Evolutionary conservation across 495 filamentous ascomycete species (phyloP).

Genomic region (Penicillium macrosclerotiorum): DNA sequence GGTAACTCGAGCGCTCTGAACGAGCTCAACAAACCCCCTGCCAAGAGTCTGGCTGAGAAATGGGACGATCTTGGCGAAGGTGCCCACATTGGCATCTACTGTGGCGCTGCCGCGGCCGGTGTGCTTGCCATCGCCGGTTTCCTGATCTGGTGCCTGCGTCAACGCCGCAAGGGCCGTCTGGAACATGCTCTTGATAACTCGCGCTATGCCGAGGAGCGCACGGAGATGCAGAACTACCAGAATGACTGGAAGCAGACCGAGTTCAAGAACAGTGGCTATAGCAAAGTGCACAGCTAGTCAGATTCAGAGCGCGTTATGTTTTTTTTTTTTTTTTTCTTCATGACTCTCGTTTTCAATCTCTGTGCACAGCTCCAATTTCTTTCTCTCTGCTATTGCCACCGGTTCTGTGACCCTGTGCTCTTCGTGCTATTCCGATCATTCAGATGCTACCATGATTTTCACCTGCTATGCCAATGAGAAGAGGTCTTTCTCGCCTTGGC

Average conservation of each 20-base stretch:
- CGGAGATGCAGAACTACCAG: slow-evolving; percentile 61
- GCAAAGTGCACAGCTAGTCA: slow-evolving; percentile 29
- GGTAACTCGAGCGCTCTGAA: slow-evolving; percentile 58
- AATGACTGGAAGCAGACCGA: slow-evolving; percentile 40
- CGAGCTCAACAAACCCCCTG: slow-evolving; percentile 27
- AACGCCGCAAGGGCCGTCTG: slow-evolving; percentile 61
- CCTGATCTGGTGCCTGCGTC: slow-evolving; percentile 61
- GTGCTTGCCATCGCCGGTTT: slow-evolving; percentile 48
- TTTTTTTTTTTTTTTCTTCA: background rate
- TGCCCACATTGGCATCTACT: slow-evolving; percentile 61
- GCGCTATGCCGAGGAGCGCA: slow-evolving; percentile 55
- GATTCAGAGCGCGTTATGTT: background rate
- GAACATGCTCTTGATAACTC: slow-evolving; percentile 59
- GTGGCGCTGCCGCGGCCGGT: slow-evolving; percentile 46
- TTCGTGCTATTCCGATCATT: slow-evolving; percentile 1
- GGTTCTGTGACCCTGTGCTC: slow-evolving; percentile 13
- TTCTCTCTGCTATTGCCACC: no score
- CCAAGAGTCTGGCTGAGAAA: slow-evolving; percentile 51
- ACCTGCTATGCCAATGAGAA: background rate
- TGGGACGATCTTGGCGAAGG: slow-evolving; percentile 54
- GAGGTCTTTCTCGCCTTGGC: no score
- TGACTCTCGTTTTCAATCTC: slow-evolving; percentile 2
- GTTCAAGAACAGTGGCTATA: slow-evolving; percentile 39
- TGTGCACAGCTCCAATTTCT: no score
- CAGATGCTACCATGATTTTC: slow-evolving; percentile 11